Evolutionary conservation across 2,329 filamentous ascomycete genomes (phyloP), one percentile per base, ranked within the genome.

Genomic region (Phyllosticta citrichinensis): DNA sequence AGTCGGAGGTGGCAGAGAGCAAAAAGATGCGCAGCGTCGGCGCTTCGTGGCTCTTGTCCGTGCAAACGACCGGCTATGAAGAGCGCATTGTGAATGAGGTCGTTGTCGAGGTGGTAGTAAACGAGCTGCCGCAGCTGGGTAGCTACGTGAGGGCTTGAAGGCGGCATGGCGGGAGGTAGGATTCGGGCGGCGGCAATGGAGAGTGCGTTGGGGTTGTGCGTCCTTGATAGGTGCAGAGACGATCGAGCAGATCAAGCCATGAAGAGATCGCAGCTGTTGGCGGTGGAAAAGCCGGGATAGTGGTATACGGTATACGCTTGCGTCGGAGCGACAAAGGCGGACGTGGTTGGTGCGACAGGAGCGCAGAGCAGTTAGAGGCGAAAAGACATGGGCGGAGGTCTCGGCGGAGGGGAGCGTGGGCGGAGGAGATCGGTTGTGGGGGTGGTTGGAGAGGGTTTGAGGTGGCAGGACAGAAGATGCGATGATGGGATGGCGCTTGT

Each of bases 41-140:
- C 81, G 20, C 87, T 89, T 68, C 88, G 86, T 24, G 88, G 84
- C 68, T 97, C 93, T 68, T 93, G 89, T 57, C 91, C 92, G 64
- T 86, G 82, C 20, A 97, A 83, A 65, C 94, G 86, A 70, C 93
- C 90, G 63, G 94, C 89, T 64, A 96, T 90, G 77, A 99, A 99
- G 52, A 96, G 85, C 61, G 94, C 94, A 71, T 96, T 97, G 61
- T 92, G 86, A 70, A 88, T 82, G 47, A 92, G 85, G 70, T 91
- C 87, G 72, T 96, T 96, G 79, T 99, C 94, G 73, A 99, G 85
- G 71, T 87, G 81, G 72, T 88, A 87, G 76, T 85, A 86, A 64
- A 88, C 82, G 56, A 87, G 77, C 67, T 87, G 83, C 68, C 84
- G 79, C 68, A 87, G 77, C 72, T 87, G 85, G 66, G 76, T 76